Conservation (phyloP, 2,329 filamentous ascomycete genomes). For the Stemphylium lycopersici region DNA sequence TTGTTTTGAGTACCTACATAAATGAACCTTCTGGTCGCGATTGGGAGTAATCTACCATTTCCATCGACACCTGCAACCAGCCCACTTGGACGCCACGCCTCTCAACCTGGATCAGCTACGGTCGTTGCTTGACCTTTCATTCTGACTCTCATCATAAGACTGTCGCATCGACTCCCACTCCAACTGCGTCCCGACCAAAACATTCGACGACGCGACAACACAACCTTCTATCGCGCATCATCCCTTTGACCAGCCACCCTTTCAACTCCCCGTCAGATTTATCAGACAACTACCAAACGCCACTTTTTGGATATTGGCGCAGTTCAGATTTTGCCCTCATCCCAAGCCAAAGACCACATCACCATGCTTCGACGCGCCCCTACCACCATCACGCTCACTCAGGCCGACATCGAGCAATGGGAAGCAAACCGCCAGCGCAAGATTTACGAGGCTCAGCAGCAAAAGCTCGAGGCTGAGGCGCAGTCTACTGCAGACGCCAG, state of each 20-base stretch:
- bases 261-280: not conserved
- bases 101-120: no score
- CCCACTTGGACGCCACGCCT: no score
- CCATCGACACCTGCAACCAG: not conserved
- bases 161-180: no score
- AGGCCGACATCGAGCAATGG: constrained; percentile 73
- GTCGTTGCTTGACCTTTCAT: no score
- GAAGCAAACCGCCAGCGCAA: constrained; percentile 63
- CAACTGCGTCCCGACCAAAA: no score
- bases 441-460: constrained; percentile 38
- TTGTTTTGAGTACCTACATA: not conserved
- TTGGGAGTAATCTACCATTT: not conserved
- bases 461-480: constrained; percentile 18
- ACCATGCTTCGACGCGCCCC: constrained; percentile 70
- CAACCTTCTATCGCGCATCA: no score
- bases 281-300: not conserved
- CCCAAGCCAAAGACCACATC: not conserved
- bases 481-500: constrained; percentile 28
- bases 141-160: no score
- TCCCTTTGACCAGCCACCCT: no score
- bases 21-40: no score
- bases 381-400: constrained; percentile 70
- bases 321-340: not conserved
- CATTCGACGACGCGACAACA: no score
- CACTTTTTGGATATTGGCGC: not conserved